Base-by-base conservation (phyloP, 768 basidiomycete species). In the Agaricus sinodeliciosus region DNA sequence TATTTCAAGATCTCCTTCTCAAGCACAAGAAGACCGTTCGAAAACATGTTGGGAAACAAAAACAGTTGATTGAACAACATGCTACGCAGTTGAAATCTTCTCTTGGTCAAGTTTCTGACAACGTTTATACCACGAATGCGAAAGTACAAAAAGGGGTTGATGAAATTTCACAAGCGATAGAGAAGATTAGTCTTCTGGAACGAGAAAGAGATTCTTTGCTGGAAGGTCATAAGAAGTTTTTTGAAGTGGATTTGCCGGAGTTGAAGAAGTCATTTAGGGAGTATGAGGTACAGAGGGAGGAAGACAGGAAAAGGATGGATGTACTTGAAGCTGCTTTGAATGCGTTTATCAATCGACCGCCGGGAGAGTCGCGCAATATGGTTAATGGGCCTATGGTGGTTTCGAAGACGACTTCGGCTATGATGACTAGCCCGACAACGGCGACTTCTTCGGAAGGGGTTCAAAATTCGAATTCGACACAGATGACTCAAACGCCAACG, bases 241-340 rank as follows among this genome's bases (percentile, higher is more conserved):
- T 51, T 13, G 40, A 52, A 41, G 25, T 49, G 36, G 41, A 43
- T n/a, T 11, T 50, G 6, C 27, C 13, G 13, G 57, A 52, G 31
- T 60, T 27, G 8, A 55, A 60, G 28, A 35, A 43, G 16, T 55
- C 51, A 15, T 49, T 64, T 0, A 26, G 49, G 15, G 46, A 27
- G 2, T 62, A 55, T 39, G 40, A 55, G 0, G 34, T 39, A 19
- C 36, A 52, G 6, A 61, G 57, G 37, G 54, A 58, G 12, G 41
- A 56, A 22, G 59, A 59, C 12, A 19, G 35, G 25, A 47, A 49
- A n/a, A 48, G 49, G 25, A 55, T 58, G 22, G 19, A 40, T 39
- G 60, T 57, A 28, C 57, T 64, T 37, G 58, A 61, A 48, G 40
- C 48, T 3, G 62, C 64, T 18, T 44, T 65, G 19, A 61, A 61